phyloP scores from a whole-genome alignment of 768 basidiomycete species.

The Russula earlei region DNA sequence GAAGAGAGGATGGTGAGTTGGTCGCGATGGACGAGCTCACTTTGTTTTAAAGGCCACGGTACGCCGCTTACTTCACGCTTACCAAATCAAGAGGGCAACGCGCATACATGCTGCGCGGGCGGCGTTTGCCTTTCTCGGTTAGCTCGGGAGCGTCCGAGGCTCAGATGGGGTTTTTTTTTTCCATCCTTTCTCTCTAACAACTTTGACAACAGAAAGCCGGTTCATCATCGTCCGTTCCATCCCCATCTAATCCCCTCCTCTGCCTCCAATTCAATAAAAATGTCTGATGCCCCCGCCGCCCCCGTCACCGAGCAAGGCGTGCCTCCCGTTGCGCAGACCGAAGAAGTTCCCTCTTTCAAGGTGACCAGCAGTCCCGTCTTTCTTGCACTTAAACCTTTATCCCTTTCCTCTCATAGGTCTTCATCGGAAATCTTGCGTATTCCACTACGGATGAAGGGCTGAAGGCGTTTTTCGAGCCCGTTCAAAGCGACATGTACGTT shows the following conservation, averaged over 20 bases:
- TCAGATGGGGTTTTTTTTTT: constrained; percentile 37
- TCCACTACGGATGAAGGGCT: constrained; percentile 90
- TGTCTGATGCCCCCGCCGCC: constrained; percentile 90
- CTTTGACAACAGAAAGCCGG: constrained; percentile 73
- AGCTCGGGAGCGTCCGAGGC: background rate
- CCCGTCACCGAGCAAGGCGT: constrained; percentile 74
- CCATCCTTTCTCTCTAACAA: constrained; percentile 37
- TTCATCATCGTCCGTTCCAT: constrained; percentile 56
- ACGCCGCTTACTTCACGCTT: background rate
- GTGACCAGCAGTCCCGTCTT: constrained; percentile 33
- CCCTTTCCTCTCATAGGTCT: constrained; percentile 47
- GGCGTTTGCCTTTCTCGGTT: background rate
- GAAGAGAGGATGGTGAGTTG: background rate
- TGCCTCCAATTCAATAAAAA: constrained; percentile 46
- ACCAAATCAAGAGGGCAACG: constrained; percentile 5
- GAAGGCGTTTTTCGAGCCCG: constrained; percentile 86
- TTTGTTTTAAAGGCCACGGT: background rate
- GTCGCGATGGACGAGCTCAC: background rate
- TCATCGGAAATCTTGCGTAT: constrained; percentile 94
- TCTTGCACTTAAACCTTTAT: constrained; percentile 9
- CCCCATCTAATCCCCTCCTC: constrained; percentile 41
- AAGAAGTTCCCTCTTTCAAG: constrained; percentile 77
- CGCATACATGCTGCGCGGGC: background rate
- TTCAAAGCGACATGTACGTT: constrained; percentile 80
- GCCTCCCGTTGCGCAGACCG: constrained; percentile 69